phyloP scores from a whole-genome alignment of 2,329 filamentous ascomycete species.

The Arthrinium puccinioides region DNA sequence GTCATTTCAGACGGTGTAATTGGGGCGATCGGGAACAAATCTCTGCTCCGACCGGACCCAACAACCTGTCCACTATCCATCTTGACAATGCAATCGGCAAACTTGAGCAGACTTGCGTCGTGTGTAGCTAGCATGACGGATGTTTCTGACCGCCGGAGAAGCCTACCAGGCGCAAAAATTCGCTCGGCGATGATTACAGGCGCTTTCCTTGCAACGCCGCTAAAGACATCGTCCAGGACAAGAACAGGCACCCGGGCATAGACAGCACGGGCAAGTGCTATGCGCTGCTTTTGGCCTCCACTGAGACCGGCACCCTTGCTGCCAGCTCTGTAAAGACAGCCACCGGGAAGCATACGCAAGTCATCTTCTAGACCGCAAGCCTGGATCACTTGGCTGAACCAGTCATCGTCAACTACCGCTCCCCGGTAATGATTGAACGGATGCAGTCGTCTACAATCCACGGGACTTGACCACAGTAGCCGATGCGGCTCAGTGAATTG shows the following conservation, averaged over 20 bases:
- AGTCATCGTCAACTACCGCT: background rate
- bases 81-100: no score
- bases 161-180: no score
- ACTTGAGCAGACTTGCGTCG: no score
- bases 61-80: no score
- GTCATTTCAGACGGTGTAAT: no score
- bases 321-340: background rate
- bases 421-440: background rate
- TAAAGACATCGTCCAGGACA: slow-evolving; percentile 2
- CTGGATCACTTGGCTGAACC: background rate
- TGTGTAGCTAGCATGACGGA: no score
- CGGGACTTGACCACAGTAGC: background rate
- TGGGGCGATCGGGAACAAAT: no score
- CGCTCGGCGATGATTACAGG: no score
- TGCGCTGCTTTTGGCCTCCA: background rate
- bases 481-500: background rate
- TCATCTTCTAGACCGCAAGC: background rate
- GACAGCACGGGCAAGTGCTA: background rate
- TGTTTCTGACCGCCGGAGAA: no score
- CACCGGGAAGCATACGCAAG: background rate
- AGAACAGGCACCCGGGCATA: background rate
- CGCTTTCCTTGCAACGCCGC: no score
- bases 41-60: no score
- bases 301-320: background rate
- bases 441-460: background rate